Evolutionary conservation across 2,329 filamentous ascomycete species (phyloP).

Genomic region (Aspergillus niger): DNA sequence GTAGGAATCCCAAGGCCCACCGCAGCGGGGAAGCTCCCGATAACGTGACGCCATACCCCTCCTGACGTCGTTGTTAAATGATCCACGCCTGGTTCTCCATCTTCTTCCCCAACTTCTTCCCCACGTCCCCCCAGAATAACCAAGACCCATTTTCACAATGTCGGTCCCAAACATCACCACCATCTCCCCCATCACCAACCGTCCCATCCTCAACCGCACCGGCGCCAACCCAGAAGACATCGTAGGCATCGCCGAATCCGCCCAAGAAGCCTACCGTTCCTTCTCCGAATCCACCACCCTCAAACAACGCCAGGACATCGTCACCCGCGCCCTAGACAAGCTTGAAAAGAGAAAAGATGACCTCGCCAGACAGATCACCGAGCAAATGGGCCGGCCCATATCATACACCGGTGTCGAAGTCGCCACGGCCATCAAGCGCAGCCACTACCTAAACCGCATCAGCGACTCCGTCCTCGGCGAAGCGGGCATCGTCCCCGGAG

Average conservation of each 20-base stretch:
- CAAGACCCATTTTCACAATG: constrained; percentile 18
- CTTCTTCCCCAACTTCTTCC: constrained; percentile 11
- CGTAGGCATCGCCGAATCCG: constrained; percentile 23
- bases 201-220: constrained; percentile 75
- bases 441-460: constrained; percentile 80
- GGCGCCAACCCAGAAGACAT: constrained; percentile 54
- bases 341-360: constrained; percentile 72
- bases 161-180: constrained; percentile 54
- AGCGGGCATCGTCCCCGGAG: constrained; percentile 61
- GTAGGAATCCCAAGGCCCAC: not conserved
- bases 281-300: constrained; percentile 73
- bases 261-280: constrained; percentile 44
- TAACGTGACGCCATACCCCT: not conserved
- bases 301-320: constrained; percentile 71
- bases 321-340: constrained; percentile 73
- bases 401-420: constrained; percentile 80
- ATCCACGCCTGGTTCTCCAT: not conserved
- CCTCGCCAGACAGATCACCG: constrained; percentile 76
- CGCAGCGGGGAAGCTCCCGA: not conserved
- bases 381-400: constrained; percentile 90
- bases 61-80: not conserved
- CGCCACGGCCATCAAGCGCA: constrained; percentile 75
- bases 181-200: constrained; percentile 85
- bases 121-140: not conserved
- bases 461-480: constrained; percentile 71